Percentiles rank a stretch among this genome's conserved stretches.
Evolutionary conservation across 2,329 filamentous ascomycete species (phyloP).

Genomic region (Rutstroemia sp.): DNA sequence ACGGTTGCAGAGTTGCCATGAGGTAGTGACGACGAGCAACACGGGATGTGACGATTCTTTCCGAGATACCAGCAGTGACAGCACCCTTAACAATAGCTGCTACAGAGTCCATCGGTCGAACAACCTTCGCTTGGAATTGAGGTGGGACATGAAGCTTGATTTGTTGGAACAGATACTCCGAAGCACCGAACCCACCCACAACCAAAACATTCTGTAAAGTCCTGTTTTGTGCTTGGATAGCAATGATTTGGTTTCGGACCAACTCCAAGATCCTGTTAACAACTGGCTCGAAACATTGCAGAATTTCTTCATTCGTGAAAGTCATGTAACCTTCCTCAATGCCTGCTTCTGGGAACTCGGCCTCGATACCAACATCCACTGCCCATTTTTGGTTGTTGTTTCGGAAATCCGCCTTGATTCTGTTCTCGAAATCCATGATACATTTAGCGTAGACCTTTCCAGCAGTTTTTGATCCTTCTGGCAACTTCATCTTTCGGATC

Average conservation of each 20-base stretch:
- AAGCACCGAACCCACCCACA: constrained; percentile 95
- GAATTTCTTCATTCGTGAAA: constrained; percentile 97
- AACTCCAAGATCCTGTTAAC: constrained; percentile 95
- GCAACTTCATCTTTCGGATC: constrained; percentile 98
- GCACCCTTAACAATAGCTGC: constrained; percentile 98
- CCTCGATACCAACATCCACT: constrained; percentile 96
- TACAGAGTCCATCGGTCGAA: constrained; percentile 97
- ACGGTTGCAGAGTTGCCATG: constrained; percentile 97
- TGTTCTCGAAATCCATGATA: constrained; percentile 99
- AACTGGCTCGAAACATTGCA: constrained; percentile 97
- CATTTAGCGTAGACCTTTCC: constrained; percentile 98
- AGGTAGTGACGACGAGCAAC: constrained; percentile 96
- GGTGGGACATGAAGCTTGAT: constrained; percentile 98
- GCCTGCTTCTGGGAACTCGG: constrained; percentile 92
- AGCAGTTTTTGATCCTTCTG: constrained; percentile 94
- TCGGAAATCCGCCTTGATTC: constrained; percentile 98
- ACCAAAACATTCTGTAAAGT: constrained; percentile 92
- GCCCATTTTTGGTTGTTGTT: constrained; percentile 99
- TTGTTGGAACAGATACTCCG: constrained; percentile 98
- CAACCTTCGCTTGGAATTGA: constrained; percentile 97
- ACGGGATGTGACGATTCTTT: constrained; percentile 93
- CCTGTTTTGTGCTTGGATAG: constrained; percentile 95
- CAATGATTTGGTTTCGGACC: constrained; percentile 96
- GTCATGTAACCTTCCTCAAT: constrained; percentile 99
- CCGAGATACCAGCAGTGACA: constrained; percentile 94